Evolutionary conservation across 2,329 filamentous ascomycete species (phyloP).

Genomic region (Colletotrichum sp.): DNA sequence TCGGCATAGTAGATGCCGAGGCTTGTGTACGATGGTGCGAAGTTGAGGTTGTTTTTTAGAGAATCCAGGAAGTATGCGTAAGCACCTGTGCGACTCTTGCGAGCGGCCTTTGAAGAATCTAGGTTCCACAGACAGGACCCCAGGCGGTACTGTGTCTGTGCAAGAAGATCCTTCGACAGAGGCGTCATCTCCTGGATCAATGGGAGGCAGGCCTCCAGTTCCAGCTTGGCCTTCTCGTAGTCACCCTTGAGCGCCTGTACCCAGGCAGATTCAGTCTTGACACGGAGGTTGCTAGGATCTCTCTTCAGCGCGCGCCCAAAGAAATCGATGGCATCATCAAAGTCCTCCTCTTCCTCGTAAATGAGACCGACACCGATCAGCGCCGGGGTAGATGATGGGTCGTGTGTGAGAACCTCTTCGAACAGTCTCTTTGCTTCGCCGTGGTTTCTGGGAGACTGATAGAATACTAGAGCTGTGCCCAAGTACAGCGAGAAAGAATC

Average conservation of each 20-base stretch:
- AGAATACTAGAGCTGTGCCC: constrained; percentile 86
- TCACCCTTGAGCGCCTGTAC: constrained; percentile 85
- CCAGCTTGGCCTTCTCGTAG: constrained; percentile 67
- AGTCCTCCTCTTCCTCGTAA: constrained; percentile 92
- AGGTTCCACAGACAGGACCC: constrained; percentile 88
- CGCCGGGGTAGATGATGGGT: constrained; percentile 77
- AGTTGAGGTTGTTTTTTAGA: constrained; percentile 85
- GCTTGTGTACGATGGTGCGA: constrained; percentile 88
- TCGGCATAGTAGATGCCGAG: constrained; percentile 91
- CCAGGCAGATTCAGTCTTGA: constrained; percentile 90
- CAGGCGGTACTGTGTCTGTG: constrained; percentile 85
- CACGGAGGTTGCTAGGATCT: constrained; percentile 75
- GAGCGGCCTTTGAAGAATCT: constrained; percentile 73
- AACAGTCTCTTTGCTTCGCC: constrained; percentile 88
- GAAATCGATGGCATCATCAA: constrained; percentile 80
- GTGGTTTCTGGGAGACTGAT: constrained; percentile 89
- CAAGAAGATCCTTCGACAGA: constrained; percentile 72
- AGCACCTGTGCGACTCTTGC: constrained; percentile 81
- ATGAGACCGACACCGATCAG: constrained; percentile 91
- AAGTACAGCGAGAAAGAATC: constrained; percentile 80
- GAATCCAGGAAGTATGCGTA: constrained; percentile 85
- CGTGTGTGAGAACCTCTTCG: constrained; percentile 77
- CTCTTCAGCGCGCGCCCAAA: constrained; percentile 76
- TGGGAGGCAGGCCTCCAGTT: constrained; percentile 73
- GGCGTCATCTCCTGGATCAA: constrained; percentile 67